Evolutionary conservation across 331 rosid species (phyloP), one percentile per base, ranked within the genome.

Genomic region (Quercus phellos): DNA sequence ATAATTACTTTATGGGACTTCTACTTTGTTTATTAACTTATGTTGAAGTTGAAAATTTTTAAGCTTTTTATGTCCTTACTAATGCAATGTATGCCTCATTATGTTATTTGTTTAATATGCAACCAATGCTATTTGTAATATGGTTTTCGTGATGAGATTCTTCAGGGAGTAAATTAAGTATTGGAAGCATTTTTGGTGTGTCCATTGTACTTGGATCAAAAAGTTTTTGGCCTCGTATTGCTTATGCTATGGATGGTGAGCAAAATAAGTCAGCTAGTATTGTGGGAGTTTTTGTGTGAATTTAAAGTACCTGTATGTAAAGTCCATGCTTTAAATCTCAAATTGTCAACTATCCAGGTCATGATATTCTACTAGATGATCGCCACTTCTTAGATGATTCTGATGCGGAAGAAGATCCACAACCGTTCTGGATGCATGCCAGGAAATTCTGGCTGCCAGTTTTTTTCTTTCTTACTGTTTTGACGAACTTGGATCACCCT

Each of bases 171-270:
- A 83, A 61, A 70, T 51, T 74, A 19, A 55, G 82, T 66, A 26
- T 59, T 46, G 91, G 87, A 83, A 77, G 82, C 77, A 75, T 89
- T 63, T 70, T 90, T 75, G 90, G 87, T 5, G 82, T 83, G 54
- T 82, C 96, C 2, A 72, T 86, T 79, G 80, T 89, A 19, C 35
- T 80, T 68, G 83, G 91, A 56, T 81, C 91, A 29, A 71, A 78
- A 79, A 72, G 29, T 73, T 64, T 55, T 72, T 30, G 75, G 81
- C 83, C 85, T 9, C 77, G 29, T 77, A 76, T 81, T 73, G 84
- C 84, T 70, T 82, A 89, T 81, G 86, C 94, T 82, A 82, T 89
- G 85, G 92, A 90, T 67, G 96, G 97, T 89, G 77, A 89, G 94
- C 67, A 60, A 79, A 71, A 76, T 34, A 55, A 50, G 54, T 72